Conservation (phyloP, 441 rosid genomes). For the Mallotus japonicus region DNA sequence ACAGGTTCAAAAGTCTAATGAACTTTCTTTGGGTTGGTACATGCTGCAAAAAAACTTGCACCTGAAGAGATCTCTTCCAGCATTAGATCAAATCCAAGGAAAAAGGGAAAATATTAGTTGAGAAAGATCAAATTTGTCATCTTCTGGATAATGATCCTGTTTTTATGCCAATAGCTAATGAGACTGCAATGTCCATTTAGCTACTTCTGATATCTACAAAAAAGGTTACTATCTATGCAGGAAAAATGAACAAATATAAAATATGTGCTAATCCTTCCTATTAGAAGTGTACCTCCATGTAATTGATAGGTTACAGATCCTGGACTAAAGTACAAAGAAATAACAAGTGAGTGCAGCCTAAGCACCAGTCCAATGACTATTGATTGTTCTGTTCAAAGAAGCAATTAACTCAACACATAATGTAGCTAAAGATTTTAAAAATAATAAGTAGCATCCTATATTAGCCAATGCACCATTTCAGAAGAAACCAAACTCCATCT, state of each 20-base stretch:
- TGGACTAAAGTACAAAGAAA: background rate
- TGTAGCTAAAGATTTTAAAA: background rate
- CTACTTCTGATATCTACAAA: too few species aligned
- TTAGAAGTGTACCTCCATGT: background rate
- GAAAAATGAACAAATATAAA: too few species aligned
- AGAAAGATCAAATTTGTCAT: too few species aligned
- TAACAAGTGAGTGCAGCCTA: background rate
- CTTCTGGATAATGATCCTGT: too few species aligned
- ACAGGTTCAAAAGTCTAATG: background rate
- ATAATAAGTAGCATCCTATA: background rate
- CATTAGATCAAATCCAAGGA: background rate
- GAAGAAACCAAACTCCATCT: background rate
- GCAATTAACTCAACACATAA: background rate
- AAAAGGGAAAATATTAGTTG: background rate
- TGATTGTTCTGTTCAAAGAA: too few species aligned
- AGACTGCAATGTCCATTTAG: too few species aligned
- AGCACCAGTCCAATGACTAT: too few species aligned
- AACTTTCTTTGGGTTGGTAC: constrained; percentile 4
- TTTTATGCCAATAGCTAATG: too few species aligned
- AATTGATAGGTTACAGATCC: background rate
- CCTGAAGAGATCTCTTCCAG: background rate
- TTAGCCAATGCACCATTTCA: background rate
- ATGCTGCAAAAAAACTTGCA: background rate
- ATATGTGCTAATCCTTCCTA: too few species aligned
- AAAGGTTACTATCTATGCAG: too few species aligned